Evolutionary conservation across 345 rosid species (phyloP), one percentile per base, ranked within the genome.

Genomic region (Carallia brachiata): DNA sequence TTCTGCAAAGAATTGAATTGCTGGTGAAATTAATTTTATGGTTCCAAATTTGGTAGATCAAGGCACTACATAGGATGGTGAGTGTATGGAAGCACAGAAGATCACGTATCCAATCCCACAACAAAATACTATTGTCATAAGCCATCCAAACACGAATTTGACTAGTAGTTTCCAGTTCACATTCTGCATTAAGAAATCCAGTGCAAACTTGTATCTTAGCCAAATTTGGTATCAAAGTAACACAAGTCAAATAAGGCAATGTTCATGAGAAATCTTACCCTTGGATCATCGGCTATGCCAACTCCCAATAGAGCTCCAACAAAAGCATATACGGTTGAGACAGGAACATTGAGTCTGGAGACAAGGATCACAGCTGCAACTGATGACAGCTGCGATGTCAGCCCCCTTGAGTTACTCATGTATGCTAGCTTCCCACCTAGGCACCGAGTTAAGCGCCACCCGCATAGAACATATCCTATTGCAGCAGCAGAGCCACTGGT

Each of bases 381-480:
- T 17, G 82, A 65, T 17, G 82, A 57, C 3, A 76, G 63, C 13
- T 64, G 78, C 1, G 80, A 67, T 3, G 70, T 68, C 68, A 78
- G 31, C 8, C 80, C 79, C 75, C 84, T 69, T 6, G 82, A 62
- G 70, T 72, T 78, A 53, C 81, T 78, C 17, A 66, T 58, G 61
- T 61, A 78, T 23, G 76, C 78, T 30, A 81, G 65, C 73, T 81
- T 78, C 16, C 79, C 78, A 4, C 80, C 79, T 4, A 68, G 77
- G 15, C 77, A 52, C 56, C 63, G 64, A n/a, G 73, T 75, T 71
- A 72, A 44, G 5, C 77, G 67, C 81, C 84, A 65, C 19, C 79
- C 81, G 28, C 75, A 71, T 6, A 75, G 57, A 2, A 69, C 60
- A 62, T 72, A 81, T n/a, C 79, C 77, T 65, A 69, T 66, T 53